phyloP scores from a whole-genome alignment of 805 yeast species.

The Metschnikowia hibisci region DNA sequence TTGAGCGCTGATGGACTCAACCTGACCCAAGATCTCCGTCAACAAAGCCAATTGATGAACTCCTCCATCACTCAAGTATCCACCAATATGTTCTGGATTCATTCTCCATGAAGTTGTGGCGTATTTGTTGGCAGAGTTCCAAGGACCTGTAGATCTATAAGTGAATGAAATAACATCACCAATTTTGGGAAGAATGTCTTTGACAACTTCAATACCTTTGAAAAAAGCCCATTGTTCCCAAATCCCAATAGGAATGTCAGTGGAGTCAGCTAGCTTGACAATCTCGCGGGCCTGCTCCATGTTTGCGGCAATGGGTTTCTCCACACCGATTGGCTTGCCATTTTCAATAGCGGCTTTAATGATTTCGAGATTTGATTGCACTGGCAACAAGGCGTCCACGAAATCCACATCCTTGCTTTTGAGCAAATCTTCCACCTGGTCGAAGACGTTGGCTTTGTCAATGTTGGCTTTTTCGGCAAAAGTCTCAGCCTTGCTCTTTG shows the following conservation, averaged over 20 bases:
- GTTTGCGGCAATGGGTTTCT: slow-evolving; percentile 90
- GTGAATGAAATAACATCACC: slow-evolving; percentile 72
- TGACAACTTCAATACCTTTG: slow-evolving; percentile 52
- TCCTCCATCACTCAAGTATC: slow-evolving; percentile 91
- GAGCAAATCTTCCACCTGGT: slow-evolving; percentile 60
- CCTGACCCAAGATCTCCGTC: slow-evolving; percentile 75
- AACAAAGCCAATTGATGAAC: slow-evolving; percentile 90
- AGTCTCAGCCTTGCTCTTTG: slow-evolving; percentile 73
- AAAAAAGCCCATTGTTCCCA: slow-evolving; percentile 86
- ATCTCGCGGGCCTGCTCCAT: slow-evolving; percentile 76
- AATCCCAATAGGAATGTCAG: slow-evolving; percentile 67
- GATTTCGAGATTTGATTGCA: slow-evolving; percentile 66
- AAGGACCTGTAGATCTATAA: slow-evolving; percentile 72
- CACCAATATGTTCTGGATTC: slow-evolving; percentile 89
- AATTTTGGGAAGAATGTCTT: slow-evolving; percentile 58
- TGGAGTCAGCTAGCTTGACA: slow-evolving; percentile 57
- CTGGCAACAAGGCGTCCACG: slow-evolving; percentile 88
- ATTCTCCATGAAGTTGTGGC: slow-evolving; percentile 79
- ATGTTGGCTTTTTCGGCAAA: slow-evolving; percentile 67
- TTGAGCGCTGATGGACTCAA: slow-evolving; percentile 66
- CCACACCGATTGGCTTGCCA: slow-evolving; percentile 76
- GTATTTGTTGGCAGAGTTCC: slow-evolving; percentile 57
- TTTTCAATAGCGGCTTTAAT: slow-evolving; percentile 67
- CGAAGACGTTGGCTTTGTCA: slow-evolving; percentile 48
- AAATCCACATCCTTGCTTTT: slow-evolving; percentile 65